Conservation (phyloP, 176 grass and related monocot genomes). For the Triticum timopheevii region DNA sequence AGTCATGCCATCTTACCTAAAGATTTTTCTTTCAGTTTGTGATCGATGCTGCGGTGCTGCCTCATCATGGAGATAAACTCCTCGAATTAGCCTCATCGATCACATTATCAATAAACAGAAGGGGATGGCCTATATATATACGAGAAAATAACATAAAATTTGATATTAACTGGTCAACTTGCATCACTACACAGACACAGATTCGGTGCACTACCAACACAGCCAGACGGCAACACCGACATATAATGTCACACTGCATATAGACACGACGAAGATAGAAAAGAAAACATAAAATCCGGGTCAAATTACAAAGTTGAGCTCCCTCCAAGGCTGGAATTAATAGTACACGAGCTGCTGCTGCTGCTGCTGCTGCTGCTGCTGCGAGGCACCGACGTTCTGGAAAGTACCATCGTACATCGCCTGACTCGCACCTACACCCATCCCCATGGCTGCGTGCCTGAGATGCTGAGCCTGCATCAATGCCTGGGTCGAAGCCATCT, state of each 20-base stretch:
- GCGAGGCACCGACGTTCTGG: slow-evolving; percentile 42
- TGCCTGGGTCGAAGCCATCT: slow-evolving; percentile 56
- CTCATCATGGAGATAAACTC: not conserved
- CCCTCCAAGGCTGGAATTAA: slow-evolving; percentile 27
- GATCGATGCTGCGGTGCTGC: no score
- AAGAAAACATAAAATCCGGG: not conserved
- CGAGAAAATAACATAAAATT: not conserved
- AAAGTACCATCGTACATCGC: slow-evolving; percentile 69
- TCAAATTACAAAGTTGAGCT: slow-evolving; percentile 4
- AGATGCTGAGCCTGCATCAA: slow-evolving; percentile 61
- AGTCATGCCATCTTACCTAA: no score
- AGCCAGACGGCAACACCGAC: not conserved
- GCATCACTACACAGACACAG: not conserved
- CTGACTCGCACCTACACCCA: slow-evolving; percentile 57
- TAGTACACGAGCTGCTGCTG: slow-evolving; percentile 71
- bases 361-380: slow-evolving; percentile 40
- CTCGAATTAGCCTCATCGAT: not conserved
- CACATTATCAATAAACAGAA: not conserved
- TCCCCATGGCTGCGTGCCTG: slow-evolving; percentile 67
- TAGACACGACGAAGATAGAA: not conserved
- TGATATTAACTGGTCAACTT: not conserved
- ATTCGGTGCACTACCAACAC: not conserved
- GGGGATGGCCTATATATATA: not conserved
- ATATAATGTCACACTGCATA: not conserved
- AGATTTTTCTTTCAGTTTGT: no score